Evolutionary conservation across 2,329 filamentous ascomycete species (phyloP), one percentile per base, ranked within the genome.

Genomic region (Penicillium sp.): DNA sequence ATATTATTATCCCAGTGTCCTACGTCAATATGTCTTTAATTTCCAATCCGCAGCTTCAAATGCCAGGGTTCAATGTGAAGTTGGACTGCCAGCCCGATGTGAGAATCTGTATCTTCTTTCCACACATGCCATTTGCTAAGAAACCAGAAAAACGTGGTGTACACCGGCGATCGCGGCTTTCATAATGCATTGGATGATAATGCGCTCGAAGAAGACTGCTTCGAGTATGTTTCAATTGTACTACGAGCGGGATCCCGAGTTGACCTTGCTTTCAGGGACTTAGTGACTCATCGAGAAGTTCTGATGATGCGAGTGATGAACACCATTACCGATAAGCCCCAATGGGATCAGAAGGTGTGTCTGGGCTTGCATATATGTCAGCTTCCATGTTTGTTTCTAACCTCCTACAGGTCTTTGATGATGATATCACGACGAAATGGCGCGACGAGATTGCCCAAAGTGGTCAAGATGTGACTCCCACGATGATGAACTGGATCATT

Each of bases 231-330:
- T 21, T 19, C 4, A 9, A 41, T 31, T n/a, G 4, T 27, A 33
- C 8, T 17, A 21, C 19, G 7, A 5, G 17, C 23, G n/a, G 40
- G 13, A 19, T 29, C 12, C 21, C 7, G n/a, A 15, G 27, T n/a
- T 51, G 7, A 51, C 23, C 23, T 41, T 41, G 13, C 23, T 17
- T 29, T 9, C 21, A 51, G 49, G 7, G 6, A 41, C 49, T 29
- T 51, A 7, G 23, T 41, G 9, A 41, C 37, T 6, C 49, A 51
- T 12, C 35, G 73, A n/a, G 77, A 80, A 61, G 55, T 75, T 13
- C 58, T 69, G 7, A 79, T 80, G 75, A 69, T 80, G 63, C 64
- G 62, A 29, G 58, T 77, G 25, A 77, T 80, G 70, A 71, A 78
- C 37, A 57, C 63, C 6, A 72, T 80, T 35, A 78, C 76, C 0